phyloP scores from a whole-genome alignment of 345 rosid genomes.

The Passiflora organensis region DNA sequence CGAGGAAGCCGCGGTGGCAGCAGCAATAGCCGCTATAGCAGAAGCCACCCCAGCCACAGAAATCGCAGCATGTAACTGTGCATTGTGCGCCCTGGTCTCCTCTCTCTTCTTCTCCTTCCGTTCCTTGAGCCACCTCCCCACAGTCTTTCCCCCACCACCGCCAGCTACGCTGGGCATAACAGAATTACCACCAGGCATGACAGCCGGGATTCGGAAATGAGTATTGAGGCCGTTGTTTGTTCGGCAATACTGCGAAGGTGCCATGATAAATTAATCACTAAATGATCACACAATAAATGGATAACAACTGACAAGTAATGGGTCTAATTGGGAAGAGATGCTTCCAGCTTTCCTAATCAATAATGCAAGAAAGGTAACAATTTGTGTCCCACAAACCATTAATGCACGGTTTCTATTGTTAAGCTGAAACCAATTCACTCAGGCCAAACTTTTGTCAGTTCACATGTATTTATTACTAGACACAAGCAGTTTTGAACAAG shows the following conservation, averaged over 20 bases:
- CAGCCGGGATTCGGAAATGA: slow-evolving; percentile 34
- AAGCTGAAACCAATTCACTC: too few relatives aligned
- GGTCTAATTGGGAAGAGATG: too few relatives aligned
- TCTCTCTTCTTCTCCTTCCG: slow-evolving; percentile 85
- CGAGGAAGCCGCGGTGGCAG: slow-evolving; percentile 65
- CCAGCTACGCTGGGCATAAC: slow-evolving; percentile 22
- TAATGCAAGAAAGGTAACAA: too few relatives aligned
- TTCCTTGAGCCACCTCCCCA: slow-evolving; percentile 82
- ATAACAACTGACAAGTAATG: too few relatives aligned
- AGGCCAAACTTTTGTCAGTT: too few relatives aligned
- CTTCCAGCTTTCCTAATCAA: too few relatives aligned
- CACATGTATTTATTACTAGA: too few relatives aligned
- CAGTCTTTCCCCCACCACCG: slow-evolving; percentile 57
- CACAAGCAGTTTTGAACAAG: too few relatives aligned
- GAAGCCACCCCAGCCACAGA: slow-evolving; percentile 83
- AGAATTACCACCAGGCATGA: slow-evolving; percentile 15
- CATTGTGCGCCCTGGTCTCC: slow-evolving; percentile 70
- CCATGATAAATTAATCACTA: too few relatives aligned
- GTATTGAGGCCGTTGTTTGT: slow-evolving; percentile 35
- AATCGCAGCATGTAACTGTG: slow-evolving; percentile 75
- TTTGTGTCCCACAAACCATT: too few relatives aligned
- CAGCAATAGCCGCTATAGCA: slow-evolving; percentile 79
- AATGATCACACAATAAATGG: too few relatives aligned
- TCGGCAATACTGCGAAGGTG: slow-evolving; percentile 56
- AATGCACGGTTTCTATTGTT: too few relatives aligned